Base-by-base conservation (phyloP, 176 grass and related monocot species). In the Cenchrus americanus region DNA sequence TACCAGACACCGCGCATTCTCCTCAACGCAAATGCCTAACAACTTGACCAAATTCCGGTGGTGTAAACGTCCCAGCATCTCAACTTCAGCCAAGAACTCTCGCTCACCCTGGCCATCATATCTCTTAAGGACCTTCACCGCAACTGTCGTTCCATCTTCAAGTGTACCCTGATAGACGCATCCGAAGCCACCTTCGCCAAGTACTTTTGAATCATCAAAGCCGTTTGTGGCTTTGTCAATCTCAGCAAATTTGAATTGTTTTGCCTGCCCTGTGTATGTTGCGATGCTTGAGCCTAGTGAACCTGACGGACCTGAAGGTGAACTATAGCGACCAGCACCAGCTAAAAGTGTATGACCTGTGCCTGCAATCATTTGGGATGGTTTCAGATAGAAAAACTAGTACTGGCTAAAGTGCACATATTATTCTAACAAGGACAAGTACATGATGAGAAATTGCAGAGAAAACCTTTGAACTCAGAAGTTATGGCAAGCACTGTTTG, bases 31-130 rank as follows among this genome's bases (percentile, higher is more conserved):
- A 80, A 99, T 99, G 49, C 93, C 93, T 55, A 96, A 92, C 86
- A 99, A 77, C 88, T 94, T 99, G 41, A 99, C 96, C 84, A 99
- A 87, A 85, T 99, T 99, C 57, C 96, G 71, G 71, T 99, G 96
- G 83, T 99, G 96, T 91, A 99, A 90, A 18, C 96, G 91, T 69
- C 93, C 91, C 81, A 99, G 90, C 93, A 99, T 99, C 75, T 99
- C 96, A 40, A 99, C 87, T 86, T 99, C 96, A 23, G 91, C 86
- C 86, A 96, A 84, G 84, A 99, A 99, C 83, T 99, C 96, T 6
- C 93, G 87, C 70, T 93, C 96, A 26, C 96, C 91, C 57, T 96
- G 93, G 61, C 80, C 87, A 53, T 96, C 96, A 53, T 74, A 74
- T 88, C 96, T 94, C 86, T 92, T 95, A 41, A 99, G 86, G 92